These are phyloP conservation scores for Colletotrichum sp. DNA, from an alignment of 2,329 filamentous ascomycete species.

Conservation along the genomic window DNA sequence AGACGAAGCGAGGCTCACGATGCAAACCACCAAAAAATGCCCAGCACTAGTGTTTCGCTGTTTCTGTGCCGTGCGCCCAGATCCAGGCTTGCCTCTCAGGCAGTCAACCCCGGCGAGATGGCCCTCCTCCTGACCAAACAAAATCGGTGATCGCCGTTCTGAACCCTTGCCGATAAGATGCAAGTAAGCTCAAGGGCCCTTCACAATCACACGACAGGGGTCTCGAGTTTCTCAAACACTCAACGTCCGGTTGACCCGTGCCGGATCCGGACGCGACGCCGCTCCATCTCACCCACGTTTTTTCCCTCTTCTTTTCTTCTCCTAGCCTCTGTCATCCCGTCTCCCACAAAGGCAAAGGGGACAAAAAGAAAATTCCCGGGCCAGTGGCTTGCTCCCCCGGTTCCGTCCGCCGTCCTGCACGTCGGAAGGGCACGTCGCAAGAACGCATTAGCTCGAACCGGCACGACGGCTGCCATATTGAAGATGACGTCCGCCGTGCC, in stretches of 20 bases:
- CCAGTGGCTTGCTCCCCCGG: background rate
- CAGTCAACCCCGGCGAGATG: background rate
- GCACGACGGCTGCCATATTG: background rate
- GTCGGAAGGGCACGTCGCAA: background rate
- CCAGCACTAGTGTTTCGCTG: slow-evolving; percentile 9
- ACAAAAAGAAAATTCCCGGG: background rate
- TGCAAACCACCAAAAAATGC: background rate
- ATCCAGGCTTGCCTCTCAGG: background rate
- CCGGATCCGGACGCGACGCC: slow-evolving; percentile 2
- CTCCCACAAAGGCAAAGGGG: background rate
- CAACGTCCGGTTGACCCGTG: background rate
- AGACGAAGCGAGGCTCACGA: background rate
- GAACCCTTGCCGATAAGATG: background rate
- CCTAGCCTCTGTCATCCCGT: background rate
- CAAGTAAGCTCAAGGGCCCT: background rate
- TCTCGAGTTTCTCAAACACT: background rate
- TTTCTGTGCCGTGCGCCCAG: background rate
- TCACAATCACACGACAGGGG: background rate
- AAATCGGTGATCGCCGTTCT: background rate
- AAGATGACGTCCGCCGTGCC: background rate
- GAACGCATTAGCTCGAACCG: background rate
- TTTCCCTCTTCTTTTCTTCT: background rate
- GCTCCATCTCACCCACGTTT: background rate
- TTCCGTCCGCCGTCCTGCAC: background rate
- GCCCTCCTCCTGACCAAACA: background rate